Percentiles rank a stretch among this genome's conserved stretches.
Conservation (phyloP, 2,329 filamentous ascomycete genomes). For the Blastomyces gilchristii region DNA sequence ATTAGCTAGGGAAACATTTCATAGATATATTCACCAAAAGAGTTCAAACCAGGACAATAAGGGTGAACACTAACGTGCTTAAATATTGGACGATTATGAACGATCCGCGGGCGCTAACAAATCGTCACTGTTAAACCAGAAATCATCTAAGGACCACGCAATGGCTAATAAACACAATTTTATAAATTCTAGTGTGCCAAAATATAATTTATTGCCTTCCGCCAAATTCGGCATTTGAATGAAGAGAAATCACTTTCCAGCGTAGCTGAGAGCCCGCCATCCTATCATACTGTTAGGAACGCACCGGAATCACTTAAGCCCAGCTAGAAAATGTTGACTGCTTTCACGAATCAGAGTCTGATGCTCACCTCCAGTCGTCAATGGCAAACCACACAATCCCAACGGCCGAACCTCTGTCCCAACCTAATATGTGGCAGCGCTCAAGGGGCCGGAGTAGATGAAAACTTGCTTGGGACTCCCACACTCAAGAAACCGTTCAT, state of each 20-base stretch:
- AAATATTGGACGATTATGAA: neutral
- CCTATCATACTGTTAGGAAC: constrained; percentile 2
- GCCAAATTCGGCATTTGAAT: neutral
- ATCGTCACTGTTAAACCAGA: neutral
- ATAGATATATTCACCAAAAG: neutral
- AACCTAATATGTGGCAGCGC: neutral
- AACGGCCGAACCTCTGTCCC: neutral
- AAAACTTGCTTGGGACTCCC: neutral
- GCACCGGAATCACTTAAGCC: neutral
- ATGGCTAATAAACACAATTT: neutral
- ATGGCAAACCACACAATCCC: neutral
- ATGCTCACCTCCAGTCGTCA: neutral
- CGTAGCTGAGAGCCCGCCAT: neutral
- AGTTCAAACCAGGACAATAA: neutral
- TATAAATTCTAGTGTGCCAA: neutral
- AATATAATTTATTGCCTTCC: neutral
- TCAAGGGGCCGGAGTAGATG: neutral
- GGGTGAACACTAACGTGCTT: neutral
- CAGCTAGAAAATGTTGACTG: neutral
- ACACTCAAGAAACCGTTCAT: neutral
- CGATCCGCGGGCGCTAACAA: neutral
- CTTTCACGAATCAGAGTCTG: neutral
- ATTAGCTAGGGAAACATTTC: neutral
- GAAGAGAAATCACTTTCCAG: neutral
- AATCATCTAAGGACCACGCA: neutral